Evolutionary conservation across 805 yeast species (phyloP).

Genomic region (Cyberlindnera xylosilytica): DNA sequence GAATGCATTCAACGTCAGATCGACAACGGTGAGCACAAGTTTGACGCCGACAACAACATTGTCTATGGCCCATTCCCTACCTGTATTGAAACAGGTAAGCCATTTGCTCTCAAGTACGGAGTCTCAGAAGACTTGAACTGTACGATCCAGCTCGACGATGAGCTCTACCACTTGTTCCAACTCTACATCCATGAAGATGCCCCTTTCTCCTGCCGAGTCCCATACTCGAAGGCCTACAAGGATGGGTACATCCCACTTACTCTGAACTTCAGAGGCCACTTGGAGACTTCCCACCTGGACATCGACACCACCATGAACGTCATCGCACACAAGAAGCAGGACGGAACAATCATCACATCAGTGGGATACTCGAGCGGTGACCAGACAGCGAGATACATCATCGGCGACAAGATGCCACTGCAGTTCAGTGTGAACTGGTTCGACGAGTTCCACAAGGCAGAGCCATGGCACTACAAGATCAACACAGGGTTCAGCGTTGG

Average conservation of each 20-base stretch:
- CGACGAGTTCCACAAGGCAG: slow-evolving; percentile 15
- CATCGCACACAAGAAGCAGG: slow-evolving; percentile 36
- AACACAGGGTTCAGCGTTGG: slow-evolving; percentile 6
- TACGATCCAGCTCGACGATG: slow-evolving; percentile 60
- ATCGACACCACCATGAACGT: slow-evolving; percentile 57
- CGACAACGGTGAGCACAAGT: slow-evolving; percentile 73
- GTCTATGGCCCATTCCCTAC: slow-evolving; percentile 55
- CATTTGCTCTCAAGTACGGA: slow-evolving; percentile 54
- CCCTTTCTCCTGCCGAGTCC: slow-evolving; percentile 68
- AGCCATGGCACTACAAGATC: slow-evolving; percentile 12
- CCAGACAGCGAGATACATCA: slow-evolving; percentile 52
- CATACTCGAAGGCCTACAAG: slow-evolving; percentile 36
- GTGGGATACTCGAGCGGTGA: slow-evolving; percentile 58
- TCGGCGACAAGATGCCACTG: slow-evolving; percentile 61
- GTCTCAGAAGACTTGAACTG: slow-evolving; percentile 50
- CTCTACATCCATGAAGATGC: slow-evolving; percentile 74
- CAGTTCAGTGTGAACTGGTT: slow-evolving; percentile 61
- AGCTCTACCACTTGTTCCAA: slow-evolving; percentile 68
- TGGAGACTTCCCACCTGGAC: slow-evolving; percentile 66
- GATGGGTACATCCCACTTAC: slow-evolving; percentile 53
- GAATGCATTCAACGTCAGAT: slow-evolving; percentile 68
- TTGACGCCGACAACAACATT: slow-evolving; percentile 55
- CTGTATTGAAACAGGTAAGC: slow-evolving; percentile 63
- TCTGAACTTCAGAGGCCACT: slow-evolving; percentile 62
- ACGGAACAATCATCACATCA: slow-evolving; percentile 42